Evolutionary conservation across 2,329 filamentous ascomycete genomes (phyloP), one percentile per base, ranked within the genome.

Genomic region (Pestalotiopsis sp.): DNA sequence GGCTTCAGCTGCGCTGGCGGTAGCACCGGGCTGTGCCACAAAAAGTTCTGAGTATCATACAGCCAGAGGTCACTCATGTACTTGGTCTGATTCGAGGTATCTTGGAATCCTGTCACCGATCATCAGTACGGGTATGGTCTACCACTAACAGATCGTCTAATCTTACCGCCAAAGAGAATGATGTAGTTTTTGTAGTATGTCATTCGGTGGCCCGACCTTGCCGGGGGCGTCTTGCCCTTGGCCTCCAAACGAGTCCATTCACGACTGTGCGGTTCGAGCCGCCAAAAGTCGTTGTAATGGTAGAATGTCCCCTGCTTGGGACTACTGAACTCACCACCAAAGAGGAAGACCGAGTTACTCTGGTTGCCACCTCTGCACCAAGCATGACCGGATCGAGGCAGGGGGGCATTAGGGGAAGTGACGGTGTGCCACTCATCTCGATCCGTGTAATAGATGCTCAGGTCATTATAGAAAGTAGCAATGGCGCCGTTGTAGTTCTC

Each of bases 231-330:
- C 79, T 93, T 93, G 69, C 93, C 93, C 83, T 89, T 89, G 74
- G 86, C 87, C 79, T 99, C 96, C 41, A 99, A 85, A 70, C 95
- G 92, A 68, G 90, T 93, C 96, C 96, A 99, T 83, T 99, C 96
- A 75, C 94, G 87, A 7, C 89, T 91, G 9, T 87, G 87, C 0
- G 95, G 92, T 77, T 98, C 95, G 58, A 98, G 87, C 64, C 92
- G 88, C 95, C 96, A 99, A 79, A 99, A 98, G 82, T 98, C 96
- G 76, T 97, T 97, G 83, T 99, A 99, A 81, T 99, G 96, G 80
- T 99, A 98, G 77, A 99, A 99, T 0, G 95, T 98, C 4, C 96
- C 96, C 81, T 98, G 96, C 79, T 98, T 98, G 2, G 96, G 96
- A 69, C 75, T 77, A 69, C 93, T 97, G 80, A 99, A 99, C 81